Conservation (phyloP, 495 filamentous ascomycete genomes). For the Mytilinidion resinicola region DNA sequence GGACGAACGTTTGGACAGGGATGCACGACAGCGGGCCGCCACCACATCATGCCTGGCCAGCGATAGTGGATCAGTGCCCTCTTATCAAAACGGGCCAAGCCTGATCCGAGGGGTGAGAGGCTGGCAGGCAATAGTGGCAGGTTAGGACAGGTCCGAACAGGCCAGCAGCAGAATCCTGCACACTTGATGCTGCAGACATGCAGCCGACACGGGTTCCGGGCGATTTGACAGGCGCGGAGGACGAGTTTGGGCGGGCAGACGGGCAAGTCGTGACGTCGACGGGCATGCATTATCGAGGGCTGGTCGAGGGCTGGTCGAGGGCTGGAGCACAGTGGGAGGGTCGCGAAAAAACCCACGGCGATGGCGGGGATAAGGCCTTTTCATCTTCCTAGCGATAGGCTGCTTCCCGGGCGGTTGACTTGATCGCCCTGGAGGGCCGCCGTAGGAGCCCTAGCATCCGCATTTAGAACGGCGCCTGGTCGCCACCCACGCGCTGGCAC, state of each 20-base stretch:
- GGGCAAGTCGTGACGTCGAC: too few relatives aligned
- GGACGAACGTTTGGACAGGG: slow-evolving; percentile 5
- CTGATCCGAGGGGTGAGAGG: not conserved
- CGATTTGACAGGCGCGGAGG: too few relatives aligned
- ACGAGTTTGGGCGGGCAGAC: too few relatives aligned
- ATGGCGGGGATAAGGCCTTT: too few relatives aligned
- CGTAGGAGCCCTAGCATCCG: not conserved
- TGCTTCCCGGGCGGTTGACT: not conserved
- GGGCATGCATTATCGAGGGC: too few relatives aligned
- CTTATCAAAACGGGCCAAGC: not conserved
- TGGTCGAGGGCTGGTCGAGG: too few relatives aligned
- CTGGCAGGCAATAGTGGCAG: not conserved
- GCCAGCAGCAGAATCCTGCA: not conserved
- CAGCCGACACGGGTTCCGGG: too few relatives aligned
- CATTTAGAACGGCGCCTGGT: not conserved
- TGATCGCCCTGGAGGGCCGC: not conserved
- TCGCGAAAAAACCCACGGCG: too few relatives aligned
- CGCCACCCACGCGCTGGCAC: not conserved
- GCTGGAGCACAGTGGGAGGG: too few relatives aligned
- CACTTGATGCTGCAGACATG: too few relatives aligned
- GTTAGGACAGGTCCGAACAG: not conserved
- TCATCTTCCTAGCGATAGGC: slow-evolving; percentile 1
- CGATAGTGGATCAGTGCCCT: not conserved
- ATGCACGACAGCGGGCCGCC: slow-evolving; percentile 1
- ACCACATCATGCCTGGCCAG: slow-evolving; percentile 1